These are phyloP conservation scores for Kitagawia praeruptora DNA, from an alignment of 129 eudicot genomes.

Conservation along the genomic window DNA sequence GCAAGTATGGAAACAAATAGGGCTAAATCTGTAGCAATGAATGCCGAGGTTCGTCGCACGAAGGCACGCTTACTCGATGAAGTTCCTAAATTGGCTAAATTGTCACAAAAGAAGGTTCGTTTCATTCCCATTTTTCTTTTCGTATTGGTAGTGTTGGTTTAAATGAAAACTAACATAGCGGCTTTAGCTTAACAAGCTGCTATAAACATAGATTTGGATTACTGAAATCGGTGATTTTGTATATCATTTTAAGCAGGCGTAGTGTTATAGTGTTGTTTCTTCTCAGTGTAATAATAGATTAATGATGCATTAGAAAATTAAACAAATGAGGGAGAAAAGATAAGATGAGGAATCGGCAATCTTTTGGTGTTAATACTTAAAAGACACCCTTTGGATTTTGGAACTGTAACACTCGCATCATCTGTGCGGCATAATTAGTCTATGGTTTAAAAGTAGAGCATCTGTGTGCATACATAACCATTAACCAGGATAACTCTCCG, in stretches of 20 bases:
- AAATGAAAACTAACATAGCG: not conserved
- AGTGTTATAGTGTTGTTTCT: not conserved
- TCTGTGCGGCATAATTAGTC: not conserved
- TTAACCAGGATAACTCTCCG: not conserved
- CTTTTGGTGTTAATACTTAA: not conserved
- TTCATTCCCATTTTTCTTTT: not conserved
- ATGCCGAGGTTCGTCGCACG: slow-evolving; percentile 61
- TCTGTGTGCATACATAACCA: not conserved
- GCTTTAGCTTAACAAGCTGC: not conserved
- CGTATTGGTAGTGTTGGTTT: not conserved
- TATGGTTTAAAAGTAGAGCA: not conserved
- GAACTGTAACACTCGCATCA: not conserved
- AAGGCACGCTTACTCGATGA: slow-evolving; percentile 65
- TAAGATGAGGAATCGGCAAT: not conserved
- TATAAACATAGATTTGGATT: not conserved
- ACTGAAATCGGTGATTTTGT: not conserved
- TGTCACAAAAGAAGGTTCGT: slow-evolving; percentile 54
- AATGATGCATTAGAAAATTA: not conserved
- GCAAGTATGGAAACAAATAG: slow-evolving; percentile 51
- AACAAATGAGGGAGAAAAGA: not conserved
- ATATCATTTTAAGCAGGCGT: not conserved
- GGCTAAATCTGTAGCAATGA: slow-evolving; percentile 51
- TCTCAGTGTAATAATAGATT: not conserved
- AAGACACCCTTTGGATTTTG: not conserved
- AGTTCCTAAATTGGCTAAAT: slow-evolving; percentile 59